Conservation (phyloP, 1,284 basidiomycete species). For the Earliella scabrosa region DNA sequence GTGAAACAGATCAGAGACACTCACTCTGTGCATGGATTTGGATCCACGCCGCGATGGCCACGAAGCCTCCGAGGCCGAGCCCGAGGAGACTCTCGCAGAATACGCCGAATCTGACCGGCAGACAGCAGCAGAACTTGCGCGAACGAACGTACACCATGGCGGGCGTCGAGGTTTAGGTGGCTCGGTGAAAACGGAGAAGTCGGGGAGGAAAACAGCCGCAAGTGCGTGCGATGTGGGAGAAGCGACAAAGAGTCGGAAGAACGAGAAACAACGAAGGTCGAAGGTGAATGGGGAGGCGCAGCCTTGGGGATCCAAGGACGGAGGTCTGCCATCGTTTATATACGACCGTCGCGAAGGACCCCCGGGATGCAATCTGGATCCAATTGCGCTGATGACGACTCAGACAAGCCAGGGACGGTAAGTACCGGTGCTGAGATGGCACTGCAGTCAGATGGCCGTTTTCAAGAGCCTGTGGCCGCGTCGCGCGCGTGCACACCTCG, state of each 20-base stretch:
- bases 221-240: no score
- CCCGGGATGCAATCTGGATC: not conserved
- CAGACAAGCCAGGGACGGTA: not conserved
- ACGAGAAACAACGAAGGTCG: conserved; percentile 7
- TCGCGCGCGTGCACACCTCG: no score
- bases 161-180: not conserved
- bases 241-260: conserved; percentile 1
- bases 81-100: conserved; percentile 56
- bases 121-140: conserved; percentile 60
- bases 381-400: conserved; percentile 4
- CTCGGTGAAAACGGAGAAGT: not conserved
- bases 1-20: conserved; percentile 7
- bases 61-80: conserved; percentile 45
- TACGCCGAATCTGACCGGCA: conserved; percentile 65
- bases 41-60: conserved; percentile 50
- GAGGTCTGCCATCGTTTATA: conserved; percentile 11
- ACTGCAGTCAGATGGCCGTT: not conserved
- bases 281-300: conserved; percentile 20
- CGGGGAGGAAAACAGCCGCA: conserved; percentile 6
- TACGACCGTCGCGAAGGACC: conserved; percentile 8
- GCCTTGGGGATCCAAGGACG: conserved; percentile 9
- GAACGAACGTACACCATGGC: conserved; percentile 35
- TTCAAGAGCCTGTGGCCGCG: not conserved
- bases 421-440: not conserved
- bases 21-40: conserved; percentile 29